phyloP scores from a whole-genome alignment of 2,329 filamentous ascomycete genomes.

The Cladosporium velox region DNA sequence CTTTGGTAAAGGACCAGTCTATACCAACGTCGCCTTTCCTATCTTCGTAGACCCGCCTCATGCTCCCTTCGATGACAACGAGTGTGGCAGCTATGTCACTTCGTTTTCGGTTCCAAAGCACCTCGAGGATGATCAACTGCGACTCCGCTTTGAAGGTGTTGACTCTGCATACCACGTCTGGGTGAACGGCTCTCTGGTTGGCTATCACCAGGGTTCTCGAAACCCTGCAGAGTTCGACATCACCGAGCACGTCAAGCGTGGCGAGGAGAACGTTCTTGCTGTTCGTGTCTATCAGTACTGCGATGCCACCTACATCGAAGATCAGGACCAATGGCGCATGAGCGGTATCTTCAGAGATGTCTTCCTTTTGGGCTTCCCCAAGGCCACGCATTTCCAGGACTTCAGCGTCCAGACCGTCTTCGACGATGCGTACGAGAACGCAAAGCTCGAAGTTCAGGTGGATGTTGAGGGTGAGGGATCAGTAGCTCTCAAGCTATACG shows the following conservation, averaged over 20 bases:
- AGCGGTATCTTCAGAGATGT: conserved; percentile 66
- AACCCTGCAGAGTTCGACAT: conserved; percentile 72
- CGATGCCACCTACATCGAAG: conserved; percentile 69
- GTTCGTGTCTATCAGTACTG: conserved; percentile 72
- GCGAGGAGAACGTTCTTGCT: conserved; percentile 56
- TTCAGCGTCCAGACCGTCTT: conserved; percentile 59
- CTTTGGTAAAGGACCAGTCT: conserved; percentile 63
- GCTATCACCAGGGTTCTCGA: conserved; percentile 68
- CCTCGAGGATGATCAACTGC: conserved; percentile 55
- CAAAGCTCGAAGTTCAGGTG: conserved; percentile 43
- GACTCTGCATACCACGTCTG: conserved; percentile 71
- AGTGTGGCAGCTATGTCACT: conserved; percentile 63
- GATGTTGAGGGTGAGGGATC: conserved; percentile 41
- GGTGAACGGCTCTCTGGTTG: conserved; percentile 64
- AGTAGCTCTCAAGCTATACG: conserved; percentile 46
- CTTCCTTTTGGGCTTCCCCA: conserved; percentile 59
- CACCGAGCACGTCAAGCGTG: conserved; percentile 51
- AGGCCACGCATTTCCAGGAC: conserved; percentile 56
- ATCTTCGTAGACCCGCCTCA: conserved; percentile 64
- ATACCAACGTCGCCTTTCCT: conserved; percentile 56
- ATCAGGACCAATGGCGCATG: conserved; percentile 42
- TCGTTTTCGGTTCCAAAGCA: conserved; percentile 55
- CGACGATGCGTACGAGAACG: conserved; percentile 54
- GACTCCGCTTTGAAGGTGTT: conserved; percentile 70
- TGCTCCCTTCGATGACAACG: conserved; percentile 61